Conservation (phyloP, 257 asterid species). For the Salvia rosmarinus region DNA sequence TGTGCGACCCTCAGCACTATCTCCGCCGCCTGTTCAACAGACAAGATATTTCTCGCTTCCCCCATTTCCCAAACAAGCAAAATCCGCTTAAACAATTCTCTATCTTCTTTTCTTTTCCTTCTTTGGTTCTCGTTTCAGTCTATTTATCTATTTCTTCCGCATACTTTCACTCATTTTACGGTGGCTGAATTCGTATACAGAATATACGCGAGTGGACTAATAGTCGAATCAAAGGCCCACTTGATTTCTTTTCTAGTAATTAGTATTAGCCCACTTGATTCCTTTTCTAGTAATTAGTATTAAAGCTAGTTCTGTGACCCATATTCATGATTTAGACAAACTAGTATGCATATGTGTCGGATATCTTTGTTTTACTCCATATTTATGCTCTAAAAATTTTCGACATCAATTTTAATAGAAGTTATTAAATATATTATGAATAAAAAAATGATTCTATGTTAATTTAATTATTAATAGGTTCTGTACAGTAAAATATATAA, state of each 20-base stretch:
- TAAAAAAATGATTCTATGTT: too few species aligned
- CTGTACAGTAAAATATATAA: too few species aligned
- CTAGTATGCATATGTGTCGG: too few species aligned
- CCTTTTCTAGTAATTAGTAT: too few species aligned
- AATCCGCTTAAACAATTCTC: neutral
- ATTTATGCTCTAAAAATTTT: too few species aligned
- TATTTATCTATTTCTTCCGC: neutral
- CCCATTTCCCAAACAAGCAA: constrained; percentile 28
- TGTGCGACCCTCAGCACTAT: constrained; percentile 61
- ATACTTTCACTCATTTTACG: neutral
- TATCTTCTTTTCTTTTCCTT: neutral
- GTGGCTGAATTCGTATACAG: neutral
- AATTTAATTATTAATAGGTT: too few species aligned
- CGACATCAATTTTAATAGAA: too few species aligned
- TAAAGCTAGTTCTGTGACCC: too few species aligned
- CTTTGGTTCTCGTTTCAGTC: neutral
- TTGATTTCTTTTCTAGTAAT: neutral
- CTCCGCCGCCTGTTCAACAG: constrained; percentile 71
- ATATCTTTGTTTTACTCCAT: too few species aligned
- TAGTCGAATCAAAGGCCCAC: neutral
- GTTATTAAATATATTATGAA: too few species aligned
- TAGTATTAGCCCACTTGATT: too few species aligned
- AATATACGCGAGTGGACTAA: neutral
- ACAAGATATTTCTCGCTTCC: constrained; percentile 44
- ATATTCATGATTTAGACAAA: too few species aligned